A percentile compares a stretch with the other conserved stretches of the same genome.
Conservation (phyloP, 805 yeast species). For the Hanseniaspora pseudoguilliermondii region DNA sequence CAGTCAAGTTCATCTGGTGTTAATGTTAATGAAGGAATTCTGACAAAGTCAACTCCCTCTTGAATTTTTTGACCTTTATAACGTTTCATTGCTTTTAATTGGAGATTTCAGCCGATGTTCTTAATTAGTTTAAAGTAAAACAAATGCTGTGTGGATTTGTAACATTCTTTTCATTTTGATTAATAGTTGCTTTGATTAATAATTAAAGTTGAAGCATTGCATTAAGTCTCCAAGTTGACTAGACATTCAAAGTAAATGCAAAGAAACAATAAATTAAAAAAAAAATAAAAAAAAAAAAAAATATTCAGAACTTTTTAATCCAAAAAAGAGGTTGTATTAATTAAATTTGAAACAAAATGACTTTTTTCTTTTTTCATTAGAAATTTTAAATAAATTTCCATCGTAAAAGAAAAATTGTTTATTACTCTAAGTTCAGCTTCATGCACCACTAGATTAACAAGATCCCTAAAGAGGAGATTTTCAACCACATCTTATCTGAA, state of each 20-base stretch:
- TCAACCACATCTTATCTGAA: background rate
- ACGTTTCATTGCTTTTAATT: conserved; percentile 21
- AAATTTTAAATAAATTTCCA: background rate
- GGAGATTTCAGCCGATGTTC: too few relatives aligned
- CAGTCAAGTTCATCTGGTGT: conserved; percentile 21
- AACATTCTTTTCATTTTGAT: too few relatives aligned
- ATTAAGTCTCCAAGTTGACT: too few relatives aligned
- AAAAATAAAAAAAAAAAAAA: too few relatives aligned
- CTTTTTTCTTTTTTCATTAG: background rate
- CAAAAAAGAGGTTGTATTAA: too few relatives aligned
- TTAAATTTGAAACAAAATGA: background rate
- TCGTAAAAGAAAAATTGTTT: background rate
- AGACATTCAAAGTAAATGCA: too few relatives aligned
- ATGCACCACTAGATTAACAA: background rate
- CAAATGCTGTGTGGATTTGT: too few relatives aligned
- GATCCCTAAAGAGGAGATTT: background rate
- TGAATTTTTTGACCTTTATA: conserved; percentile 24
- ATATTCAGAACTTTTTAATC: too few relatives aligned
- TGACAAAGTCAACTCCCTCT: conserved; percentile 20
- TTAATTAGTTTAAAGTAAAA: too few relatives aligned
- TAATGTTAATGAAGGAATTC: conserved; percentile 25
- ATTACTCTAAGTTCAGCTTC: background rate
- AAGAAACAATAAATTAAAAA: too few relatives aligned
- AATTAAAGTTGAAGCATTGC: too few relatives aligned
- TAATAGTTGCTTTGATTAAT: too few relatives aligned